A percentile compares a stretch with the other conserved stretches of the same genome.
These are phyloP conservation scores for Myriosclerotinia curreyana DNA, from an alignment of 2,329 filamentous ascomycete species.

Conservation along the genomic window DNA sequence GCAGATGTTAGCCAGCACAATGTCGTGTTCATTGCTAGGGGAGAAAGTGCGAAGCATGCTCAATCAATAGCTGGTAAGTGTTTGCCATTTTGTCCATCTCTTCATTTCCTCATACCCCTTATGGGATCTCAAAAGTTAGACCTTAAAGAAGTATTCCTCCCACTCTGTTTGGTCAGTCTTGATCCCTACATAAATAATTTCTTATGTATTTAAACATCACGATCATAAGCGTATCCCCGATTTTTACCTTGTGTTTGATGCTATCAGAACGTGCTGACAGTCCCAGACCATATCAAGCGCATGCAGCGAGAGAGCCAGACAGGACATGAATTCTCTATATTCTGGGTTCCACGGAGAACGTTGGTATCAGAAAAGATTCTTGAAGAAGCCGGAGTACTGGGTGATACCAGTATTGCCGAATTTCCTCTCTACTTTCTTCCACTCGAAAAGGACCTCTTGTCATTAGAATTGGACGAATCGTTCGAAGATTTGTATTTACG, in stretches of 20 bases:
- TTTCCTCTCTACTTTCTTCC: slow-evolving; percentile 88
- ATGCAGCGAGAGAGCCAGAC: slow-evolving; percentile 83
- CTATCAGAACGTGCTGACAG: slow-evolving; percentile 60
- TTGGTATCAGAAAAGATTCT: slow-evolving; percentile 86
- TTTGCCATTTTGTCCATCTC: slow-evolving; percentile 26
- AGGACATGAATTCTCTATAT: slow-evolving; percentile 93
- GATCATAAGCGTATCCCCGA: slow-evolving; percentile 44
- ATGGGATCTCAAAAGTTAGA: slow-evolving; percentile 59
- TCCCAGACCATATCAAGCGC: slow-evolving; percentile 81
- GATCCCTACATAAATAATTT: slow-evolving; percentile 49
- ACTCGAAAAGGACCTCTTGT: slow-evolving; percentile 85
- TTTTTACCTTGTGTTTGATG: slow-evolving; percentile 41
- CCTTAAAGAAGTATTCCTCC: slow-evolving; percentile 49
- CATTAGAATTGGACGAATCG: slow-evolving; percentile 82
- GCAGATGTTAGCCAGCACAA: slow-evolving; percentile 92
- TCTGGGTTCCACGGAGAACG: slow-evolving; percentile 92
- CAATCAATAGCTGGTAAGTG: slow-evolving; percentile 79
- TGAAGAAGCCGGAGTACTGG: slow-evolving; percentile 88
- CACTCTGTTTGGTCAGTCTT: slow-evolving; percentile 57
- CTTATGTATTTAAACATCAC: slow-evolving; percentile 36
- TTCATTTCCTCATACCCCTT: background rate
- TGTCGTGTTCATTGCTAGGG: slow-evolving; percentile 87
- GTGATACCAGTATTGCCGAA: slow-evolving; percentile 85
- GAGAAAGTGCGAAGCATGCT: slow-evolving; percentile 81
- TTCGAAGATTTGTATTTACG: slow-evolving; percentile 85